Evolutionary conservation across 345 rosid species (phyloP).

Genomic region (Salix suchowensis): DNA sequence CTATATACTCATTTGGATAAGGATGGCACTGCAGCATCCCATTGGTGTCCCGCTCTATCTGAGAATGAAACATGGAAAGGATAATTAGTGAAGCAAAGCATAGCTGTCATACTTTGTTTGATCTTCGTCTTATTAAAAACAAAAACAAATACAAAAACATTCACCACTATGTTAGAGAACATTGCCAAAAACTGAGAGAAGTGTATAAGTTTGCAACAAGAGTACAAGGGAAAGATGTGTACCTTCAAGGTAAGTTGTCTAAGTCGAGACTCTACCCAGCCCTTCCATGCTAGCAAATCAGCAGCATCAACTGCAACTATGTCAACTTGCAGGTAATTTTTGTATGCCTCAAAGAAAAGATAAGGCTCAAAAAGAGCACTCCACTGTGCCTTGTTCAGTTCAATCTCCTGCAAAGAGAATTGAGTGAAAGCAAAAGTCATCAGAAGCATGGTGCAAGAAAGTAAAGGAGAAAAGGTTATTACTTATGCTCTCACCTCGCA

Average conservation of each 20-base stretch:
- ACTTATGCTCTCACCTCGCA: slow-evolving; percentile 42
- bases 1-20: slow-evolving; percentile 55
- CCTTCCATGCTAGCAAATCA: slow-evolving; percentile 66
- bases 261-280: slow-evolving; percentile 81
- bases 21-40: slow-evolving; percentile 81
- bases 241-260: slow-evolving; percentile 72
- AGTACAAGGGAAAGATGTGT: slow-evolving; percentile 2
- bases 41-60: slow-evolving; percentile 72
- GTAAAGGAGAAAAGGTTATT: not conserved
- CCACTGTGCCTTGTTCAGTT: slow-evolving; percentile 59
- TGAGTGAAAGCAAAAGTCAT: slow-evolving; percentile 6
- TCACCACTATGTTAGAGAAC: not conserved
- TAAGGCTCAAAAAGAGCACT: slow-evolving; percentile 58
- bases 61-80: slow-evolving; percentile 19
- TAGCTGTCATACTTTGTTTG: not conserved
- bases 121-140: not conserved
- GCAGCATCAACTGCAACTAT: slow-evolving; percentile 52
- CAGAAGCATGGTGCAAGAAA: slow-evolving; percentile 3
- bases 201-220: not conserved
- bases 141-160: not conserved
- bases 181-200: slow-evolving; percentile 2
- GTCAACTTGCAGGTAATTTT: slow-evolving; percentile 68
- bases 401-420: slow-evolving; percentile 44
- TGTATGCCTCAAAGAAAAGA: slow-evolving; percentile 65
- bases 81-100: slow-evolving; percentile 2